phyloP scores from a whole-genome alignment of 2,329 filamentous ascomycete species.

The Ceratocystis cubensis region DNA sequence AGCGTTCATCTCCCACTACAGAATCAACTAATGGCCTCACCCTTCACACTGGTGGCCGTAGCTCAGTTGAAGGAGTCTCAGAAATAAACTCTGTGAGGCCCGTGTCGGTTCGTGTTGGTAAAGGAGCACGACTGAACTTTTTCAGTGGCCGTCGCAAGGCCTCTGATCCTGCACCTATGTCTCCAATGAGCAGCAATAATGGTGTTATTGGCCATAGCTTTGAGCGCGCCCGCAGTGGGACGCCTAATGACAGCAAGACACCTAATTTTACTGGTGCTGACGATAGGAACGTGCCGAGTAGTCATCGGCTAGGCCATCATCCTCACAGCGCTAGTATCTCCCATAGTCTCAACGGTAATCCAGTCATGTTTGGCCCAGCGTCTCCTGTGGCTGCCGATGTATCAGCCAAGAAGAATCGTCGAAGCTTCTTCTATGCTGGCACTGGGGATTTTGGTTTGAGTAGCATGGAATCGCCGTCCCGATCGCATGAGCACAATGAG shows the following conservation, averaged over 20 bases:
- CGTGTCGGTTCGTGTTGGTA: constrained; percentile 26
- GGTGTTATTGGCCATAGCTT: constrained; percentile 15
- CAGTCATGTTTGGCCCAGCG: constrained; percentile 12
- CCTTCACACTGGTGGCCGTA: neutral
- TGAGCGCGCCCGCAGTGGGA: constrained; percentile 16
- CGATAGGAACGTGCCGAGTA: neutral
- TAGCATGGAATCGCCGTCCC: constrained; percentile 1
- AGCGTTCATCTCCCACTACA: constrained; percentile 18
- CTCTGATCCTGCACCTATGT: constrained; percentile 12
- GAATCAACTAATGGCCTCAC: constrained; percentile 3
- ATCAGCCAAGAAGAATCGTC: constrained; percentile 18
- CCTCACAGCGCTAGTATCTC: constrained; percentile 17
- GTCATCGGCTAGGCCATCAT: neutral
- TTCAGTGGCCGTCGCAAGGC: constrained; percentile 40
- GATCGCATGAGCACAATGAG: constrained; percentile 9
- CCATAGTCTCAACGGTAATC: constrained; percentile 19
- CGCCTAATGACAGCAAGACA: constrained; percentile 14
- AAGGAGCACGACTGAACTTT: constrained; percentile 45
- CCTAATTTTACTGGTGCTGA: constrained; percentile 2
- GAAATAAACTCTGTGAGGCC: constrained; percentile 19
- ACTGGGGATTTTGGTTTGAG: constrained; percentile 11
- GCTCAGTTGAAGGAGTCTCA: constrained; percentile 9
- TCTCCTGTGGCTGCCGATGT: neutral
- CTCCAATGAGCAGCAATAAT: constrained; percentile 1
- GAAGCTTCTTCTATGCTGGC: constrained; percentile 20